Percentiles rank a stretch among this genome's conserved stretches.
These are phyloP conservation scores for Calonectria naviculata DNA, from an alignment of 2,329 filamentous ascomycete species.

Conservation along the genomic window DNA sequence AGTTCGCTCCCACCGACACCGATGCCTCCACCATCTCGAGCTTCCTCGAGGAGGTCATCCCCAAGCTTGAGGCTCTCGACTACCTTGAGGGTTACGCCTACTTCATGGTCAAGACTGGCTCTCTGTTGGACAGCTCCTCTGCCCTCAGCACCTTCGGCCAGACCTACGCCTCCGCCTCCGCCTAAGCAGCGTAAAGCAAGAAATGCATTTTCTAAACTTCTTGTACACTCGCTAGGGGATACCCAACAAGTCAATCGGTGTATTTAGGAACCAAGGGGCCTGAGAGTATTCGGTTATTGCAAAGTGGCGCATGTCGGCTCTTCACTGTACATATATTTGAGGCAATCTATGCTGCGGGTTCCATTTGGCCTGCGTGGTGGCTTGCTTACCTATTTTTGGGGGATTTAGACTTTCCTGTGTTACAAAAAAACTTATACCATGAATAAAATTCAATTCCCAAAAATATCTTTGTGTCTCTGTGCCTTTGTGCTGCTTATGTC, in stretches of 20 bases:
- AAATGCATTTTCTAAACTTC: conserved; percentile 43
- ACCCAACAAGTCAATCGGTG: conserved; percentile 40
- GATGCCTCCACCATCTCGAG: conserved; percentile 51
- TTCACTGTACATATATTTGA: conserved; percentile 46
- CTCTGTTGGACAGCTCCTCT: conserved; percentile 53
- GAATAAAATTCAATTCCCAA: conserved; percentile 30
- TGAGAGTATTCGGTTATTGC: conserved; percentile 33
- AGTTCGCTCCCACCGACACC: conserved; percentile 67
- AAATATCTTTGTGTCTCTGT: too few relatives aligned
- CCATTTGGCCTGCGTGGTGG: conserved; percentile 8
- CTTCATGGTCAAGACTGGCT: conserved; percentile 61
- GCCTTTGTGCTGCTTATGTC: not conserved
- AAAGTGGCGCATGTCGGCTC: conserved; percentile 36
- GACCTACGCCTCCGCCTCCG: conserved; percentile 57
- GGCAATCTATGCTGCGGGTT: conserved; percentile 29
- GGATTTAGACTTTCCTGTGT: conserved; percentile 24
- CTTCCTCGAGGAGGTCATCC: conserved; percentile 63
- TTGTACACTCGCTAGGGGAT: conserved; percentile 52
- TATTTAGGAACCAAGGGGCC: conserved; percentile 34
- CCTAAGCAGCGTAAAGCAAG: conserved; percentile 7
- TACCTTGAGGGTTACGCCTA: conserved; percentile 68
- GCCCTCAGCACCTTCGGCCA: conserved; percentile 59
- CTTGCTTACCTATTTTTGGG: conserved; percentile 24
- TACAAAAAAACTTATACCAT: conserved; percentile 21
- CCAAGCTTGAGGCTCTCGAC: conserved; percentile 58